Conservation (phyloP, 2,329 filamentous ascomycete genomes). For the Colletotrichum gigasporum region DNA sequence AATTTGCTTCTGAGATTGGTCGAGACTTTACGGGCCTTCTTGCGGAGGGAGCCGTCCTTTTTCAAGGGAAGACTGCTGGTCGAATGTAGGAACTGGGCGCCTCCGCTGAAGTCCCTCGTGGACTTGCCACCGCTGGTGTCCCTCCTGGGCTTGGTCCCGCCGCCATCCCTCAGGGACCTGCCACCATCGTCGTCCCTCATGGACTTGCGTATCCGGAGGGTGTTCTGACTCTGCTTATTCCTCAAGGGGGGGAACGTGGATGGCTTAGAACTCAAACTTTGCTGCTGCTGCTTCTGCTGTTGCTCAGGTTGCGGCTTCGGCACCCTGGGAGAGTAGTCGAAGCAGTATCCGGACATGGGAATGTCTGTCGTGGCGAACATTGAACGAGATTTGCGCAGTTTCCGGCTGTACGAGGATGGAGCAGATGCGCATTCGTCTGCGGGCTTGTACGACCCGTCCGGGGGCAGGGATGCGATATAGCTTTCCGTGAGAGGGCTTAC, state of each 20-base stretch:
- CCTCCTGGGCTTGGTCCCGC: too few species aligned
- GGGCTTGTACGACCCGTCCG: slow-evolving; percentile 8
- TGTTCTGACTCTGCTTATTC: slow-evolving; percentile 43
- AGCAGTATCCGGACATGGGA: slow-evolving; percentile 23
- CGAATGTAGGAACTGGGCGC: slow-evolving; percentile 40
- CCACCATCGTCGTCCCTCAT: slow-evolving; percentile 56
- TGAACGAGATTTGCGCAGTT: slow-evolving; percentile 64
- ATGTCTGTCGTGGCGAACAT: slow-evolving; percentile 53
- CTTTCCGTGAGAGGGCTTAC: slow-evolving; percentile 16
- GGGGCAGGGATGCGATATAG: slow-evolving; percentile 21
- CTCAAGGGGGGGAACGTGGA: slow-evolving; percentile 55
- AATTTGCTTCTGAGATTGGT: slow-evolving; percentile 69
- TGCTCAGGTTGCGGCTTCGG: too few species aligned
- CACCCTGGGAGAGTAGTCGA: slow-evolving; percentile 3
- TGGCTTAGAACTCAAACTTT: slow-evolving; percentile 49
- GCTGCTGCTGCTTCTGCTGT: slow-evolving; percentile 44
- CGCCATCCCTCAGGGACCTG: too few species aligned
- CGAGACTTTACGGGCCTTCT: slow-evolving; percentile 70
- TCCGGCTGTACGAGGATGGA: slow-evolving; percentile 58
- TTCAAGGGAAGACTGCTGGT: neutral
- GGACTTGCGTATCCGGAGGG: slow-evolving; percentile 56
- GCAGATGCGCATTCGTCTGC: slow-evolving; percentile 58
- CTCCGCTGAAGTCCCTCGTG: slow-evolving; percentile 39
- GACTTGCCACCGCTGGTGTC: too few species aligned
- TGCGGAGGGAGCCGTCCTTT: slow-evolving; percentile 45